Evolutionary conservation across 176 grass and related monocot species (phyloP).

Genomic region (Oryza officinalis): DNA sequence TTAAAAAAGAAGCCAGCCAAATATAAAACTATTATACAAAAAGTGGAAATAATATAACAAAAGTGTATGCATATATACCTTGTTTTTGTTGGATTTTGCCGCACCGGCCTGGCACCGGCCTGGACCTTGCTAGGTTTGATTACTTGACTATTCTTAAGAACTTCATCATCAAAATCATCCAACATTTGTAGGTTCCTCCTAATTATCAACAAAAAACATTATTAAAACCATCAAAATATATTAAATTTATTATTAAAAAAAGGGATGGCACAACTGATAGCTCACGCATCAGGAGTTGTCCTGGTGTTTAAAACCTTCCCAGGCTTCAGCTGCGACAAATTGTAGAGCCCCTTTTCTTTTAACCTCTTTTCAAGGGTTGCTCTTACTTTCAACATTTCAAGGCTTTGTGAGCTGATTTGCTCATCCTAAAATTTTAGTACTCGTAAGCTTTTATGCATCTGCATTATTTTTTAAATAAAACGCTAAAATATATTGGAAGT

Average conservation of each 20-base stretch:
- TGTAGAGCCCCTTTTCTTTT: slow-evolving; percentile 85
- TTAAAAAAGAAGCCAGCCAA: slow-evolving; percentile 17
- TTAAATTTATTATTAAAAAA: background rate
- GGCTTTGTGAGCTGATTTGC: slow-evolving; percentile 55
- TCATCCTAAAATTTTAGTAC: slow-evolving; percentile 47
- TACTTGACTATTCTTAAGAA: slow-evolving; percentile 52
- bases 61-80: slow-evolving; percentile 53
- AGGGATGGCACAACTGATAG: background rate
- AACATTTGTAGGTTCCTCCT: slow-evolving; percentile 49
- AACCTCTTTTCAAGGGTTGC: slow-evolving; percentile 77
- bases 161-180: slow-evolving; percentile 90
- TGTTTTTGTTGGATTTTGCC: slow-evolving; percentile 62
- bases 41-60: slow-evolving; percentile 7
- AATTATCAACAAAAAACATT: slow-evolving; percentile 29
- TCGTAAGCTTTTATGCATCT: slow-evolving; percentile 27
- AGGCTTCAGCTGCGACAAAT: slow-evolving; percentile 43
- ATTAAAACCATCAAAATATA: slow-evolving; percentile 32
- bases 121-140: slow-evolving; percentile 46
- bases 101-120: no score
- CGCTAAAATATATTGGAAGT: background rate
- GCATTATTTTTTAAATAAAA: slow-evolving; percentile 13
- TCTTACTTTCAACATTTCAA: slow-evolving; percentile 94
- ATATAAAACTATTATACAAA: slow-evolving; percentile 13
- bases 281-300: slow-evolving; percentile 57
- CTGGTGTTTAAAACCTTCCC: slow-evolving; percentile 46